phyloP scores from a whole-genome alignment of 148 eudicot species.

The Cornus controversa region DNA sequence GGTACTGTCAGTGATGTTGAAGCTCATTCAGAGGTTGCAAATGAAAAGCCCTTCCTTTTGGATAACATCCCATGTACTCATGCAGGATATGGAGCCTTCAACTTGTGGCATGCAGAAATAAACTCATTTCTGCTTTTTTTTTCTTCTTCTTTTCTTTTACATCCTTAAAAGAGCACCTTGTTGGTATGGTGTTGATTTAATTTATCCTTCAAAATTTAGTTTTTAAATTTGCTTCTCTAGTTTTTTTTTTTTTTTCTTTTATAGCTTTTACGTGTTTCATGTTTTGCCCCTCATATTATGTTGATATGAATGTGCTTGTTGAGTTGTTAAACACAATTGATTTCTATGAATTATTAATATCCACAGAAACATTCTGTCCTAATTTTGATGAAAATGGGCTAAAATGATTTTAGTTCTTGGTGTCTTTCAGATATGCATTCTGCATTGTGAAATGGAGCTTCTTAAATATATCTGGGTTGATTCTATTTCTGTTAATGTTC shows the following conservation, averaged over 20 bases:
- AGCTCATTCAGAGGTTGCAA: conserved; percentile 40
- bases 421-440: not conserved
- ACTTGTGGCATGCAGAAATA: conserved; percentile 37
- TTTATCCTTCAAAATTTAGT: not conserved
- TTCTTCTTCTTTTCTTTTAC: not conserved
- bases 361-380: not conserved
- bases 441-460: not conserved
- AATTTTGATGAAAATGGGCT: not conserved
- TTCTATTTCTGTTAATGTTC: not conserved
- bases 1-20: conserved; percentile 27
- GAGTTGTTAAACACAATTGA: not conserved
- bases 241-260: too few species aligned
- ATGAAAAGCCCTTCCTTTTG: conserved; percentile 8
- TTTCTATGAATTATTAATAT: not conserved
- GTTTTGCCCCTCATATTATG: not conserved
- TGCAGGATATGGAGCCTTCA: conserved; percentile 32
- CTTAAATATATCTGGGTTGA: not conserved
- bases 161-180: not conserved
- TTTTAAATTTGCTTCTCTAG: not conserved
- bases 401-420: not conserved
- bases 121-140: conserved; percentile 3
- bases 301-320: not conserved
- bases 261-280: not conserved
- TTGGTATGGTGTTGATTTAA: not conserved
- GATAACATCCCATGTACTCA: conserved; percentile 7